Conservation (phyloP, 2,329 filamentous ascomycete genomes). For the Nectriaceae sp. region DNA sequence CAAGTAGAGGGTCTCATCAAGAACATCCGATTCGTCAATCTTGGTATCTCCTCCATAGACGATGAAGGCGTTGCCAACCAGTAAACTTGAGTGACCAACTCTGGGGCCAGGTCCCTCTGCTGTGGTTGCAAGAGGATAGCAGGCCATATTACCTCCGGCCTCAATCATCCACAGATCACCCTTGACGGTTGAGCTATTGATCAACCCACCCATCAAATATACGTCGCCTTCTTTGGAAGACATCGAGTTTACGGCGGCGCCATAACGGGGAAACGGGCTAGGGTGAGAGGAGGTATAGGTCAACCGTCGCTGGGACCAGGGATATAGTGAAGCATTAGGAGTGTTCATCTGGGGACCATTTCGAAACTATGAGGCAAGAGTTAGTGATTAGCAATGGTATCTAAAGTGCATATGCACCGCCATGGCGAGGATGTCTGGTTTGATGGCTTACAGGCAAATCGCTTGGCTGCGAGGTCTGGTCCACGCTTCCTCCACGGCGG, state of each 20-base stretch:
- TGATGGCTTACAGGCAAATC: conserved; percentile 45
- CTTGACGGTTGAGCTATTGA: conserved; percentile 93
- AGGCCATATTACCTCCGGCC: conserved; percentile 81
- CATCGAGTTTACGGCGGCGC: conserved; percentile 88
- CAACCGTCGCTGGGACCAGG: conserved; percentile 89
- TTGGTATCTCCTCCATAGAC: conserved; percentile 99
- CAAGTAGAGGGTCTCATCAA: conserved; percentile 95
- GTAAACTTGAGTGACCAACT: conserved; percentile 89
- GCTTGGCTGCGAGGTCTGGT: conserved; percentile 44
- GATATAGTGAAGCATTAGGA: conserved; percentile 82
- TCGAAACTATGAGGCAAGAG: conserved; percentile 46
- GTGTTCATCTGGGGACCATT: conserved; percentile 52
- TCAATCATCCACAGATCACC: conserved; percentile 98
- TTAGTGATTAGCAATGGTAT: conserved; percentile 12
- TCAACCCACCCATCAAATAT: conserved; percentile 95
- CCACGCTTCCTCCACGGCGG: conserved; percentile 53
- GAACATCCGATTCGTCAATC: conserved; percentile 84
- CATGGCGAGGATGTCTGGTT: no score
- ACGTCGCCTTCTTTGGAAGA: conserved; percentile 97
- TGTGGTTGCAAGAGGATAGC: conserved; percentile 88
- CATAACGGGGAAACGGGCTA: conserved; percentile 94
- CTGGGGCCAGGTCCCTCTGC: conserved; percentile 92
- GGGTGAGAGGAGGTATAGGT: conserved; percentile 81
- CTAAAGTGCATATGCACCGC: not conserved
- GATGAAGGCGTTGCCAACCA: conserved; percentile 98